Base-by-base conservation (phyloP, 2,329 filamentous ascomycete genomes). In the Dothistroma septosporum region DNA sequence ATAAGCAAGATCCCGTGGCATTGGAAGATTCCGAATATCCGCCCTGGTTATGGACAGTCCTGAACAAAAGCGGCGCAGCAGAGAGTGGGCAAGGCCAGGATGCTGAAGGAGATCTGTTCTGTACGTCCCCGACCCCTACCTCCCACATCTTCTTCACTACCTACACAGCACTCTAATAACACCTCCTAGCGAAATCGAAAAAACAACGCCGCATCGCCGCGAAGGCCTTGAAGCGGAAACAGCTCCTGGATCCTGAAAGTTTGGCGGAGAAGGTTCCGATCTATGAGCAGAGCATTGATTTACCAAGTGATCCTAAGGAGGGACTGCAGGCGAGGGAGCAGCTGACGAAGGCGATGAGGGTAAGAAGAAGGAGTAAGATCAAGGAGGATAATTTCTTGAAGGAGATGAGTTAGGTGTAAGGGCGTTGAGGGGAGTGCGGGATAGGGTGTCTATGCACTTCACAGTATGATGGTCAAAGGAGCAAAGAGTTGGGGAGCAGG, bases 351-450 rank as follows among this genome's bases (percentile, higher is more conserved):
- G 86, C 86, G 35, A 87, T 92, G 88, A 84, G 90, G 71, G 83
- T 83, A 74, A 88, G 91, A 79, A 82, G 90, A 73, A 85, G 87
- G 77, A 84, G 83, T 61, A 84, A 82, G 76, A 94, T 94, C 72
- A 93, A 92, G 85, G 90, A 94, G 81, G 78, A 77, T 73, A 94
- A 94, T 78, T 94, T 92, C 82, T 83, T 94, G 77, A 90, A 88
- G 83, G 85, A 86, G 48, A 91, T 92, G 88, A 71, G 77, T 10
- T 80, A 77, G 57, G 88, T 71, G 77, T 10, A 80, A 77, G 57
- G n/a, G 14, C 28, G n/a, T 48, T 22, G 31, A 7, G 14, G 22
- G 16, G 33, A 6, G 24, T 28, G 35, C 3, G 33, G 33, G 4
- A 9, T 37, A 9, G 10, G 33, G 7, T 37, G 10, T 37, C 4